A percentile compares a stretch with the other conserved stretches of the same genome.
Conservation (phyloP, 2,329 filamentous ascomycete genomes). For the Ambrosiella xylebori region DNA sequence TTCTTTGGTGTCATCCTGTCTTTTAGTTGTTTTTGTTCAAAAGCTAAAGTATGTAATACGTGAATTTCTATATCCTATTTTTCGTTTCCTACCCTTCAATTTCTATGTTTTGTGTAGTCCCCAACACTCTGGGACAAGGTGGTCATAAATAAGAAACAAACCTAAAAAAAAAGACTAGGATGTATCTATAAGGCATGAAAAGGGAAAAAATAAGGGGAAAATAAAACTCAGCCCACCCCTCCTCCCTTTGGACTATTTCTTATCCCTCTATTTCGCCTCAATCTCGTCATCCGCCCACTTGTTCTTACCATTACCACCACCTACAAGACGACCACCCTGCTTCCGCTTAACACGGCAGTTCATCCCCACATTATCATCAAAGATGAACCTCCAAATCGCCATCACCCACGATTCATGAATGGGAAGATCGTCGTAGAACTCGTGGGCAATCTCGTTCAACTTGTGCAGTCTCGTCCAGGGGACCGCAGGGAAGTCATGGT, state of each 20-base stretch:
- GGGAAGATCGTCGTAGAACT: constrained; percentile 84
- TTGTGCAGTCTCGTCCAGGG: constrained; percentile 77
- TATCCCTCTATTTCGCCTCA: constrained; percentile 33
- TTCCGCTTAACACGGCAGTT: constrained; percentile 87
- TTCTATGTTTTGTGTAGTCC: neutral
- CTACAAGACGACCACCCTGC: constrained; percentile 50
- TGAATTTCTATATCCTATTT: neutral
- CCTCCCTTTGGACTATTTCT: neutral
- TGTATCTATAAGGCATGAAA: neutral
- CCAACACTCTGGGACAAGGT: neutral
- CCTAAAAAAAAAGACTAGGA: neutral
- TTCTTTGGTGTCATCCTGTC: neutral
- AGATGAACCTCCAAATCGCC: constrained; percentile 90
- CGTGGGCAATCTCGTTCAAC: constrained; percentile 62
- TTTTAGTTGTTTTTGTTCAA: neutral
- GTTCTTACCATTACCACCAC: constrained; percentile 39
- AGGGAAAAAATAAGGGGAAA: neutral
- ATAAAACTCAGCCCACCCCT: no score
- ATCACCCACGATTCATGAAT: constrained; percentile 78
- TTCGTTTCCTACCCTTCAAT: neutral
- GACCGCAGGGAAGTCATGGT: constrained; percentile 94
- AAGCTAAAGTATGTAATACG: neutral
- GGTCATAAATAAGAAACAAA: neutral
- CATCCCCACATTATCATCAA: constrained; percentile 75
- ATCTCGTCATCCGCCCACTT: constrained; percentile 38